These are phyloP conservation scores for Lactifluus piperatus DNA, from an alignment of 768 basidiomycete genomes.

Conservation along the genomic window DNA sequence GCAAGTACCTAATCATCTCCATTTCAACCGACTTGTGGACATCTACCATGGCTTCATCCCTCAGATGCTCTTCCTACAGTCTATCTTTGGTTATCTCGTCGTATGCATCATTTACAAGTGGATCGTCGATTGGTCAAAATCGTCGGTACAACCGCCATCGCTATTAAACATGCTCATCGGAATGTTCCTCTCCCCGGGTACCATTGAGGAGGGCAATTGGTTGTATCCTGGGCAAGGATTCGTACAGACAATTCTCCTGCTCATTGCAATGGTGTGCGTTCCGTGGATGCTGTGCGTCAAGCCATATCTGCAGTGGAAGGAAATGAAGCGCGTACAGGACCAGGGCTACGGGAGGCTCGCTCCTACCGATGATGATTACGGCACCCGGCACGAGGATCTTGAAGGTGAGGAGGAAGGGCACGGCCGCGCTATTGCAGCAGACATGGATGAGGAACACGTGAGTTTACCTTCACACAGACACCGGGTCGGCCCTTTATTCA, in stretches of 20 bases:
- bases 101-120: conserved; percentile 96
- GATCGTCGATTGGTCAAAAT: conserved; percentile 82
- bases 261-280: conserved; percentile 78
- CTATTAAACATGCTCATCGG: conserved; percentile 92
- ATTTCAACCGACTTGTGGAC: conserved; percentile 79
- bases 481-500: not conserved
- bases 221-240: conserved; percentile 84
- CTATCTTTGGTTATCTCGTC: conserved; percentile 95
- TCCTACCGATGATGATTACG: conserved; percentile 40
- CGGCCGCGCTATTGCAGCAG: conserved; percentile 64
- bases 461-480: conserved; percentile 25
- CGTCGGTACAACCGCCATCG: conserved; percentile 68
- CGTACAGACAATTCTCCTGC: conserved; percentile 70
- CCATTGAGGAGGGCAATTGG: conserved; percentile 54
- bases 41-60: conserved; percentile 95
- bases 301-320: conserved; percentile 87
- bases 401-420: conserved; percentile 80
- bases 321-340: conserved; percentile 72
- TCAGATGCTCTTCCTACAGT: conserved; percentile 94
- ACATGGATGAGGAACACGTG: conserved; percentile 67
- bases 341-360: conserved; percentile 76
- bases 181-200: conserved; percentile 92
- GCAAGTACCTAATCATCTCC: conserved; percentile 92
- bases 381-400: conserved; percentile 51
- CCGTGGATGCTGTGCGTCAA: conserved; percentile 92